Conservation (phyloP, 208 protist species). For the Porcisia deanei region DNA sequence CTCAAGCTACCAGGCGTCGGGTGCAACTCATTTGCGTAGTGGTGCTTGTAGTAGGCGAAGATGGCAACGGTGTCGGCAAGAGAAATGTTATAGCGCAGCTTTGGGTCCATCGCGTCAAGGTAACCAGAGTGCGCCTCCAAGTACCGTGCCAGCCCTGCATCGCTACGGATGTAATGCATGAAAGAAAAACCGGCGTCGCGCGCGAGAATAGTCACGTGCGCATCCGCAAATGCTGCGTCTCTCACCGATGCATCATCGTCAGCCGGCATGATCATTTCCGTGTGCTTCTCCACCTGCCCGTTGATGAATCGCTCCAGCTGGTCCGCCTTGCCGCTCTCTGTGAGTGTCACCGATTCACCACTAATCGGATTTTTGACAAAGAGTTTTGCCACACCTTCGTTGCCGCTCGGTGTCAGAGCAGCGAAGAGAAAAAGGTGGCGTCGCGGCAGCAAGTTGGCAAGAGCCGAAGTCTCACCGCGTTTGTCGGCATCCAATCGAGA, state of each 20-base stretch:
- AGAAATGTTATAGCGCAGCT: conserved; percentile 72
- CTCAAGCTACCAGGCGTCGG: conserved; percentile 12
- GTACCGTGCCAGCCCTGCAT: conserved; percentile 45
- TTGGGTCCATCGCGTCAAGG: conserved; percentile 30
- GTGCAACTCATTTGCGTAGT: conserved; percentile 40
- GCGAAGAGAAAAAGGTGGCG: conserved; percentile 89
- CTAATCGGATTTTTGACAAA: conserved; percentile 91
- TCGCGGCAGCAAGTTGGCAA: conserved; percentile 84
- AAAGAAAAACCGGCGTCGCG: conserved; percentile 86
- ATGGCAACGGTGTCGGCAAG: conserved; percentile 82
- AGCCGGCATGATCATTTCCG: conserved; percentile 67
- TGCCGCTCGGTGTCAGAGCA: conserved; percentile 39
- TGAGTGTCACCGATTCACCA: conserved; percentile 81
- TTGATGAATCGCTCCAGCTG: conserved; percentile 68
- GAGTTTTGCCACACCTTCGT: conserved; percentile 68
- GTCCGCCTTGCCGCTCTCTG: conserved; percentile 40
- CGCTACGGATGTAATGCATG: conserved; percentile 46
- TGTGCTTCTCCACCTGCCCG: conserved; percentile 72
- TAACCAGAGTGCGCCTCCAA: conserved; percentile 58
- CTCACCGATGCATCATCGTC: conserved; percentile 60
- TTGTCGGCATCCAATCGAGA: conserved; percentile 56
- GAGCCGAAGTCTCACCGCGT: conserved; percentile 58
- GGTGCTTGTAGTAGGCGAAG: conserved; percentile 77
- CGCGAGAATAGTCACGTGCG: conserved; percentile 86
- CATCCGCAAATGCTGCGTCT: conserved; percentile 59